Base-by-base conservation (phyloP, 805 yeast species). In the Pichia eremophila region DNA sequence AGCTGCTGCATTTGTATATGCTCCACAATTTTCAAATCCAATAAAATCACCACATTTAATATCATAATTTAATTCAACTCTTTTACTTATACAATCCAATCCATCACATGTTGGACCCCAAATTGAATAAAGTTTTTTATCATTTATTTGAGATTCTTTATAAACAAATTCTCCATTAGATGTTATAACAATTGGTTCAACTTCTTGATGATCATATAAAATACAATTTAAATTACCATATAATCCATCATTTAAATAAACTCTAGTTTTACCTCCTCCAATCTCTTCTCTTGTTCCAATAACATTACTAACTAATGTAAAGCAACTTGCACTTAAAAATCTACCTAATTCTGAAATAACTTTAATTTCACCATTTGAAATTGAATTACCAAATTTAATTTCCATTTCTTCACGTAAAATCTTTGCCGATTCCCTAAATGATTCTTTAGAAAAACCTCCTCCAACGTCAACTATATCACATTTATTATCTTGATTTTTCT, bases 51-150 rank as follows among this genome's bases (percentile, higher is more conserved):
- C 98, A 40, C 85, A 83, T 19, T 72, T 70, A 40, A 88, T 79
- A 38, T 79, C 78, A 46, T 75, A 71, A 18, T 81, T 71, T 58
- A 91, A 70, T 35, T 55, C 57, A 50, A 78, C 69, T 36, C 69
- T 71, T 42, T 70, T 63, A 18, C 84, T 64, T 49, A 91, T 78
- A 64, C 95, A 84, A 65, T 91, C 99, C 53, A 91, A 72, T 4
- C 97, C 97, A 67, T 91, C 99, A 69, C 99, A 91, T 18, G 98
- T 91, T 41, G 98, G 99, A 7, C 99, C 99, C 99, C 99, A 91
- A 51, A 93, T 74, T 4, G 95, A 85, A 46, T 76, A 83, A 37
- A 52, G 54, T 38, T 56, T 50, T 14, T 25, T 15, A 6, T 40
- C 31, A 29, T 25, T 9, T 45, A 27, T 11, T 17, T 14, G 14